Evolutionary conservation across 1,284 basidiomycete genomes (phyloP), one percentile per base, ranked within the genome.

Genomic region (Puccinia coronata): DNA sequence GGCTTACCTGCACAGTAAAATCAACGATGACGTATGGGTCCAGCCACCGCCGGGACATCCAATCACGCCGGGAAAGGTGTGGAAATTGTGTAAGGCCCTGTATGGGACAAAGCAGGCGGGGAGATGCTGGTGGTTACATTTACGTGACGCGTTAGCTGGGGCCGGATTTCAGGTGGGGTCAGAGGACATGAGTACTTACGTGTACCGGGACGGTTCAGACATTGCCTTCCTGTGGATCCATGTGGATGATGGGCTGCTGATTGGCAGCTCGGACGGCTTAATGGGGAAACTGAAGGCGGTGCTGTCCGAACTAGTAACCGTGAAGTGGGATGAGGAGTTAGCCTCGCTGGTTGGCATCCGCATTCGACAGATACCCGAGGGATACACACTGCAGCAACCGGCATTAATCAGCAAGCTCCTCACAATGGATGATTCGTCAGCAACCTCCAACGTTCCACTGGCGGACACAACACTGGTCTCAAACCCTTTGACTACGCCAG

Each of bases 41-140:
- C 2, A 51, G 34, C n/a, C 28, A 6, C 70, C 47, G 6, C 18
- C 14, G 6, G 49, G 39, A 25, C n/a, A n/a, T n/a, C 47, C 55
- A 3, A 34, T 25, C 28, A 72, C 14, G 20, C 36, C 31, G 5
- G 11, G 20, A 20, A 51, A 72, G 28, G 47, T n/a, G n/a, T 16
- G 9, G n/a, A 53, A 9, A n/a, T n/a, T n/a, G n/a, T n/a, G n/a
- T n/a, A n/a, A n/a, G n/a, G n/a, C n/a, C n/a, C n/a, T n/a, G n/a
- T 57, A 73, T n/a, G 71, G 71, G 0, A 73, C 51, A 8, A 73
- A 73, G 23, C 49, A 57, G 25, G 71, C 71, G 2, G 28, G 51
- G 11, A 9, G 43, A 16, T 43, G 41, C 31, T 70, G 69, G 69
- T 49, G 41, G 41, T 25, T 20, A 20, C 51, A 49, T 36, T 23